Evolutionary conservation across 371 early-diverging fungal species (phyloP), one percentile per base, ranked within the genome.

Genomic region (Coemansia sp.): DNA sequence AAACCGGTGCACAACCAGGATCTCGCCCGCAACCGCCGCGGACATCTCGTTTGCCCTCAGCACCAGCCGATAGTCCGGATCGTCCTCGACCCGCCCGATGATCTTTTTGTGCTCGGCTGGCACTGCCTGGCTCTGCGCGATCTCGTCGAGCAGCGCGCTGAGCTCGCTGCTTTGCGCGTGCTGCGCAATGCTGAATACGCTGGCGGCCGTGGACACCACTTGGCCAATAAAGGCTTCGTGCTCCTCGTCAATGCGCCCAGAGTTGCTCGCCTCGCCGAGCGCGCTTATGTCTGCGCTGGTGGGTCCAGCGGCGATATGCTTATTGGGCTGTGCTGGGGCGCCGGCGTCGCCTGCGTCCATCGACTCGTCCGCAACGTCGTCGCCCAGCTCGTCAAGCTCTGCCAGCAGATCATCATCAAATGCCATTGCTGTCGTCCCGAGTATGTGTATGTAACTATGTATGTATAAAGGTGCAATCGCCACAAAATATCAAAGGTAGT

Each of bases 61-160:
- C 60, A 95, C 90, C n/a, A 92, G 69, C 60, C 82, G 80, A 77
- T 96, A 96, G 77, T 95, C 95, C 14, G 93, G 91, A 72, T 94
- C 86, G 60, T 90, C 85, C 66, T 90, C 90, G 2, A 86, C 82
- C 32, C 85, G 86, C 0, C 90, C 88, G 18, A 78, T 66, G 9
- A 82, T 75, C 16, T 77, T 72, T 34, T 69, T 37, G 36, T 38
- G 38, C 29, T 24, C 11, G 8, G 37, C 48, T 33, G 53, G 32
- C 18, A 36, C 51, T 0, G 33, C 44, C 31, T 62, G 59, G 40
- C 52, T 34, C 29, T 40, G 58, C 2, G 44, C 51, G 31, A 42
- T 61, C 6, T 53, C 62, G 1, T 7, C 48, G 34, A 64, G 58
- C 6, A 55, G 32, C 24, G 33, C 24, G 12, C 44, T 36, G 31